Conservation (phyloP, 306 rosid species). For the Citrullus amarus region DNA sequence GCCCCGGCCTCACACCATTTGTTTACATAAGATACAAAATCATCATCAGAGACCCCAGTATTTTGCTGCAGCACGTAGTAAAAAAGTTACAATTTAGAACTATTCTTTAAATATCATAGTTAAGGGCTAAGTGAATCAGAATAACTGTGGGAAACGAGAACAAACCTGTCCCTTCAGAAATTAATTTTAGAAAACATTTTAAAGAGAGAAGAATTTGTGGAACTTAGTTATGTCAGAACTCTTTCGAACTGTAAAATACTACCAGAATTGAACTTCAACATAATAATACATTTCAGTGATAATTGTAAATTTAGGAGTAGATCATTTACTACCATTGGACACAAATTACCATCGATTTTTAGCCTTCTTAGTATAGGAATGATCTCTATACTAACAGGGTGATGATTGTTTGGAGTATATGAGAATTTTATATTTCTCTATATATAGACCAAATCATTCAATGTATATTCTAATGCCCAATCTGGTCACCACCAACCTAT, state of each 20-base stretch:
- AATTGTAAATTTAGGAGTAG: neutral
- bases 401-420: neutral
- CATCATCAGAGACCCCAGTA: constrained; percentile 35
- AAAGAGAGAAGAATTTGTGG: neutral
- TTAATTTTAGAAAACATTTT: neutral
- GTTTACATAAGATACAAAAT: constrained; percentile 50
- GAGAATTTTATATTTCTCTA: neutral
- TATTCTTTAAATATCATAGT: neutral
- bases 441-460: neutral
- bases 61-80: constrained; percentile 34
- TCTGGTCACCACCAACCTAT: neutral
- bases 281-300: neutral
- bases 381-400: neutral
- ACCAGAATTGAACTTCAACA: neutral
- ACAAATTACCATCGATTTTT: neutral
- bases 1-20: constrained; percentile 80
- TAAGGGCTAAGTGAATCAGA: neutral
- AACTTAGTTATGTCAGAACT: neutral
- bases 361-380: neutral
- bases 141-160: neutral
- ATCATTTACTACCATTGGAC: neutral
- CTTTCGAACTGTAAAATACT: neutral
- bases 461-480: neutral
- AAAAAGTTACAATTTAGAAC: neutral
- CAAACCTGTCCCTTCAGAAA: neutral